phyloP scores from a whole-genome alignment of 164 flowering plant genomes.

The Chimonanthus salicifolius region DNA sequence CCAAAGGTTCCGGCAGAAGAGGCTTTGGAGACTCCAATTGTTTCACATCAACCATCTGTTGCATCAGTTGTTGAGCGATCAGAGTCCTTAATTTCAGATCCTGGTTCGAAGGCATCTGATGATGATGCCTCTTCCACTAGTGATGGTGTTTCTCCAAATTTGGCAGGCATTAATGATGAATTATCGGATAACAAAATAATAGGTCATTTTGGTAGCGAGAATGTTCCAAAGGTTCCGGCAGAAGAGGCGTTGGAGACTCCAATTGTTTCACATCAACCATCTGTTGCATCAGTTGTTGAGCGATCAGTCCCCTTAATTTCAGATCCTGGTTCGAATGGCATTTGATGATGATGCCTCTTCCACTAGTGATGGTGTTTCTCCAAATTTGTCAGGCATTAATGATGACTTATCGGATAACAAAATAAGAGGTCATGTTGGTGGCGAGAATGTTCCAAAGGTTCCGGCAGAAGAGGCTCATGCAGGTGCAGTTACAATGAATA shows the following conservation, averaged over 20 bases:
- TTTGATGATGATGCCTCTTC: slow-evolving; percentile 12
- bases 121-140: slow-evolving; percentile 9
- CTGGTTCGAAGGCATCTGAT: slow-evolving; percentile 9
- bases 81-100: slow-evolving; percentile 8
- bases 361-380: neutral
- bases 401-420: slow-evolving; percentile 3
- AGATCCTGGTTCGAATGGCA: neutral
- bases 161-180: neutral
- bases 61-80: slow-evolving; percentile 6
- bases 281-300: slow-evolving; percentile 3
- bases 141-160: slow-evolving; percentile 3
- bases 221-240: neutral
- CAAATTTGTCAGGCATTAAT: neutral
- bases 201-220: slow-evolving; percentile 2
- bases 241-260: slow-evolving; percentile 9
- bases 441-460: slow-evolving; percentile 2
- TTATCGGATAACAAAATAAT: slow-evolving; percentile 6
- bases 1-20: slow-evolving; percentile 2
- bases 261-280: neutral
- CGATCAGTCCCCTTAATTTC: slow-evolving; percentile 7
- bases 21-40: slow-evolving; percentile 2
- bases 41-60: neutral
- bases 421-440: slow-evolving; percentile 5
- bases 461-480: slow-evolving; percentile 1
- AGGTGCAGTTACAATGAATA: neutral